Base-by-base conservation (phyloP, 176 grass and related monocot genomes). In the Zea luxurians region DNA sequence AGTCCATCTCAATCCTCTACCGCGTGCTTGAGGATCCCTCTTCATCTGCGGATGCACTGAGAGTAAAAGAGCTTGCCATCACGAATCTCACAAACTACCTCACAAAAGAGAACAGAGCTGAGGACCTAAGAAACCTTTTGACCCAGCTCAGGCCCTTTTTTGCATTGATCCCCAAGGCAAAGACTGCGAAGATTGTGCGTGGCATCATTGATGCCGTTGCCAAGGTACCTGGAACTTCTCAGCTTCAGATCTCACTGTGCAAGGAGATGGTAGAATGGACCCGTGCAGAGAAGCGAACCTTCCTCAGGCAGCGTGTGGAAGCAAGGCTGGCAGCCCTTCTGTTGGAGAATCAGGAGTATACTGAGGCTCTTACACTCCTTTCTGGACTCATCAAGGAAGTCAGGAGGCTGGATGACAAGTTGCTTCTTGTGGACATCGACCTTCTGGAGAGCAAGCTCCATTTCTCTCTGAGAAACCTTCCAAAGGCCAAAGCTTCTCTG, bases 201-300 rank as follows among this genome's bases (percentile, higher is more conserved):
- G 76, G 83, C 0, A 91, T 91, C 52, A 90, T 97, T 3, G 93
- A 97, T 83, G 90, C 90, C 17, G 88, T 97, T 57, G 78, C 74
- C 54, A 93, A 97, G 83, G 93, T 97, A 83, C 88, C 88, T 59
- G 90, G 78, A 36, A 97, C 88, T 44, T 91, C 93, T 83, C 78
- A 92, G 59, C 86, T 93, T 55, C 93, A 93, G 73, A 87, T 93
- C 61, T 91, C 93, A 38, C 88, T 93, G 17, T 97, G 90, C 83
- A 88, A 84, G 73, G 93, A 93, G 74, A 93, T 93, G 90, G 88
- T 97, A 12, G 86, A 87, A 71, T 97, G 93, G 93, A 97, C 90
- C 67, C 88, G 83, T 66, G 50, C 84, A 3, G 93, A 97, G 88
- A 97, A 93, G 79, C 88, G 86, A 1, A 93, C 93, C 53, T 97